A percentile compares a stretch with the other conserved stretches of the same genome.
phyloP scores from a whole-genome alignment of 495 filamentous ascomycete genomes.

The Aspergillus baeticus region DNA sequence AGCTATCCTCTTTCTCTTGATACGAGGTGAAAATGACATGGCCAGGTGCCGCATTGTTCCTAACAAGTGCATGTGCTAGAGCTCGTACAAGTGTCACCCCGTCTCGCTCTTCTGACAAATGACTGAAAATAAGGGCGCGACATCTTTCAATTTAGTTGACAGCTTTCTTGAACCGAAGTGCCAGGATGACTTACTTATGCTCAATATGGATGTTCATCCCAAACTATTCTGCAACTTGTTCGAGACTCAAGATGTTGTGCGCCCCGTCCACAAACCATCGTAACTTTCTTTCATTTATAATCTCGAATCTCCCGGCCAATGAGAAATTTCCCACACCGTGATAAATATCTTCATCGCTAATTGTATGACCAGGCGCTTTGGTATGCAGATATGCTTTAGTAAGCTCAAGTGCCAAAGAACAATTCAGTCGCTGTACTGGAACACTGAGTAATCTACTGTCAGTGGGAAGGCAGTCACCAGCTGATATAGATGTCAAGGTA shows the following conservation, averaged over 20 bases:
- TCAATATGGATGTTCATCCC: slow-evolving; percentile 15
- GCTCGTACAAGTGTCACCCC: slow-evolving; percentile 27
- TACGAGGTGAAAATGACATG: too few species aligned
- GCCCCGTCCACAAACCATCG: slow-evolving; percentile 51
- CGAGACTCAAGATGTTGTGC: slow-evolving; percentile 47
- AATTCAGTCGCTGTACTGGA: slow-evolving; percentile 40
- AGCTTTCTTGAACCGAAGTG: background rate
- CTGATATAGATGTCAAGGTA: slow-evolving; percentile 50
- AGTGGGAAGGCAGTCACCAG: slow-evolving; percentile 44
- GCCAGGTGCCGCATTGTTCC: slow-evolving; percentile 9
- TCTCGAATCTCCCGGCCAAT: slow-evolving; percentile 48
- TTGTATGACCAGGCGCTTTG: slow-evolving; percentile 18
- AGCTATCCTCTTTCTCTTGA: too few species aligned
- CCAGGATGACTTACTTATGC: slow-evolving; percentile 16
- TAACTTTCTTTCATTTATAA: slow-evolving; percentile 24
- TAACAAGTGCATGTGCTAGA: slow-evolving; percentile 28
- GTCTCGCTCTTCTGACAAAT: slow-evolving; percentile 40
- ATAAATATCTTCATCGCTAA: slow-evolving; percentile 14
- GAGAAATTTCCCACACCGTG: too few species aligned
- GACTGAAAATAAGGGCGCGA: slow-evolving; percentile 39
- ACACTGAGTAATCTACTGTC: slow-evolving; percentile 25
- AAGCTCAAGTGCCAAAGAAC: slow-evolving; percentile 37
- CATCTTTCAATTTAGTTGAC: background rate
- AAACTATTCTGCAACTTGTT: slow-evolving; percentile 44
- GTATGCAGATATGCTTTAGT: slow-evolving; percentile 20